Percentiles rank a stretch among this genome's conserved stretches.
These are phyloP conservation scores for Dactylonectria estremocensis DNA, from an alignment of 2,329 filamentous ascomycete genomes.

Conservation along the genomic window DNA sequence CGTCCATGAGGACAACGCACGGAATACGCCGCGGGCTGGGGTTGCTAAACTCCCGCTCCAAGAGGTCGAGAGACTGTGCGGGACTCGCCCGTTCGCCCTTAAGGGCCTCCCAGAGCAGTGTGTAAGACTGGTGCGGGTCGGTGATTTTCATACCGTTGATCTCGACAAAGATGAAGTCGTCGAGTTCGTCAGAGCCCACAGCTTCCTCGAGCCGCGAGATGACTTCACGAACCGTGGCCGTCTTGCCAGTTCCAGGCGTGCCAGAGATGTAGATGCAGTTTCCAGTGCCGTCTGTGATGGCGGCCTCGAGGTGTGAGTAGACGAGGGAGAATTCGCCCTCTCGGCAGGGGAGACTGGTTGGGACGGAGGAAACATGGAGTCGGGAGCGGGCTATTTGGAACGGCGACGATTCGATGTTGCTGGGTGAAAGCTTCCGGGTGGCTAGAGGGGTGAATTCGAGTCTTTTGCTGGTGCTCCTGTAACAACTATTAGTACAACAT, in stretches of 20 bases:
- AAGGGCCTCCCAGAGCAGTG: conserved; percentile 94
- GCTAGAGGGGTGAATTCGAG: conserved; percentile 97
- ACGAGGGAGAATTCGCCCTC: conserved; percentile 93
- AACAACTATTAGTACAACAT: conserved; percentile 60
- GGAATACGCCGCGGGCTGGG: conserved; percentile 92
- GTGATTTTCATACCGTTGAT: conserved; percentile 99
- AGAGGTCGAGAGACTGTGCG: conserved; percentile 88
- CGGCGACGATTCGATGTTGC: conserved; percentile 83
- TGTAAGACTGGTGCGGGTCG: conserved; percentile 96
- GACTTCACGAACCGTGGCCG: conserved; percentile 95
- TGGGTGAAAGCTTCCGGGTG: conserved; percentile 85
- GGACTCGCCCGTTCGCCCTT: conserved; percentile 94
- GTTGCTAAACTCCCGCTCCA: conserved; percentile 93
- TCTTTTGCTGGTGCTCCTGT: conserved; percentile 70
- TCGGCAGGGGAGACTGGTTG: conserved; percentile 88
- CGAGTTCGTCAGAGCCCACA: conserved; percentile 90
- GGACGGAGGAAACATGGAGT: conserved; percentile 94
- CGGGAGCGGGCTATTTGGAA: conserved; percentile 92
- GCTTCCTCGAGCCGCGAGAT: conserved; percentile 90
- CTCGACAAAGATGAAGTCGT: conserved; percentile 99
- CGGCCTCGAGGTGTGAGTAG: conserved; percentile 93
- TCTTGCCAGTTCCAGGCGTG: conserved; percentile 98
- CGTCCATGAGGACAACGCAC: conserved; percentile 98
- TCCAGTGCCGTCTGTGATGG: conserved; percentile 93
- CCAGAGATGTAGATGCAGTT: conserved; percentile 99